Evolutionary conservation across 148 eudicot genomes (phyloP).

Genomic region (Vaccinium vitisidaea): DNA sequence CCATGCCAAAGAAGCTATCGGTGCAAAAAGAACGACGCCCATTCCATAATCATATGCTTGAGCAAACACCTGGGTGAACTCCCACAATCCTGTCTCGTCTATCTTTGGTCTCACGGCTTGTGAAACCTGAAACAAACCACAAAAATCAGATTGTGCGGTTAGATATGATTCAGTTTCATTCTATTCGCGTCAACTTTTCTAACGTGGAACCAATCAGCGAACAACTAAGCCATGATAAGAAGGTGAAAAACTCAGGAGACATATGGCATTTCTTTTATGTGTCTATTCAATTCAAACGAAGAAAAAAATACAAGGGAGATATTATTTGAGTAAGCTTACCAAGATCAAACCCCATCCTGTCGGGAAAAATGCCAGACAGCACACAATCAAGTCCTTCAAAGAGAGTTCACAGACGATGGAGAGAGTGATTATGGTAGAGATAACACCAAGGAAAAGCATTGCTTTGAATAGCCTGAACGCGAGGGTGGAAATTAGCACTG

Average conservation of each 20-base stretch:
- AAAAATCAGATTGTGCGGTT: neutral
- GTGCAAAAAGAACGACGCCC: conserved; percentile 80
- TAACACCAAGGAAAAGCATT: conserved; percentile 61
- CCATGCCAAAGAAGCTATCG: conserved; percentile 87
- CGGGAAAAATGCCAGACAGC: conserved; percentile 85
- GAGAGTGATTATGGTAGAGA: conserved; percentile 61
- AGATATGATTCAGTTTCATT: neutral
- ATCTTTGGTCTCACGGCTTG: conserved; percentile 69
- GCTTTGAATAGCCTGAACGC: conserved; percentile 83
- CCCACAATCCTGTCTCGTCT: conserved; percentile 62
- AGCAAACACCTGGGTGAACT: conserved; percentile 66
- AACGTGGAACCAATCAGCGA: neutral
- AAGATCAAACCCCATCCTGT: conserved; percentile 95
- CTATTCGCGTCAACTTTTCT: no score
- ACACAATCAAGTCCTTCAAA: conserved; percentile 66
- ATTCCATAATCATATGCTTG: conserved; percentile 78
- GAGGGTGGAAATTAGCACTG: conserved; percentile 72
- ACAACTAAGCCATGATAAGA: neutral
- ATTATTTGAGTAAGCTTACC: conserved; percentile 38
- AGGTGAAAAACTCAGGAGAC: neutral
- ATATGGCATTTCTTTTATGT: neutral
- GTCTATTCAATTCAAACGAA: neutral
- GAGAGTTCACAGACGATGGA: conserved; percentile 67
- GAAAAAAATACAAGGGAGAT: neutral
- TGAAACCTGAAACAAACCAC: conserved; percentile 47